These are phyloP conservation scores for Pseudonectria foliicola DNA, from an alignment of 2,329 filamentous ascomycete genomes.

Conservation along the genomic window DNA sequence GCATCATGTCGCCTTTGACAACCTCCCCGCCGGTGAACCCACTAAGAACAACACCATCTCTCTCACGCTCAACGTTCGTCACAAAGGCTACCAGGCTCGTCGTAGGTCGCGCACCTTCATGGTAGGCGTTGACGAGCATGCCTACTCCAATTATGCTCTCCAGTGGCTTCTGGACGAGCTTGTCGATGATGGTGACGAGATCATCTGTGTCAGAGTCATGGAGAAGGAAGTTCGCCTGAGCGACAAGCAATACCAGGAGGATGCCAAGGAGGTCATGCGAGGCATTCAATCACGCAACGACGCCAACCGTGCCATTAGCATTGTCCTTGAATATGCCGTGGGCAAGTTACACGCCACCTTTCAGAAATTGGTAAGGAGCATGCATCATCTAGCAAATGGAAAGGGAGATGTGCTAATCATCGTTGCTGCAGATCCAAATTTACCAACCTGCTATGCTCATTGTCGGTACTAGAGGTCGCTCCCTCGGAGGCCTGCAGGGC, in stretches of 20 bases:
- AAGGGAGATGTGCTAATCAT: constrained; percentile 3
- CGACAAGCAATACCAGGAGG: constrained; percentile 64
- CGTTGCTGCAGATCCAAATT: constrained; percentile 63
- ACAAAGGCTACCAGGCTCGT: constrained; percentile 76
- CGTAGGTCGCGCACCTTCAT: constrained; percentile 82
- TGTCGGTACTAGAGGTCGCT: constrained; percentile 80
- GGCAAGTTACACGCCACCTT: constrained; percentile 89
- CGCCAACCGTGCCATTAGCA: constrained; percentile 73
- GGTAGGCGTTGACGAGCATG: constrained; percentile 83
- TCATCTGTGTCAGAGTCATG: constrained; percentile 82
- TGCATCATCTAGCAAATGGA: no score
- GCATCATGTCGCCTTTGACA: constrained; percentile 55
- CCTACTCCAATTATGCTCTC: constrained; percentile 85
- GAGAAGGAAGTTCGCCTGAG: constrained; percentile 72
- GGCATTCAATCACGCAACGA: constrained; percentile 72
- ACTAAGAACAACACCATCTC: constrained; percentile 57
- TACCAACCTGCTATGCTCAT: constrained; percentile 89
- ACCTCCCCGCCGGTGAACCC: constrained; percentile 49
- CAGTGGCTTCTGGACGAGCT: constrained; percentile 90
- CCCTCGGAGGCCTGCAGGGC: constrained; percentile 77
- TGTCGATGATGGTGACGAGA: constrained; percentile 88
- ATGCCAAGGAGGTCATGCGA: constrained; percentile 68
- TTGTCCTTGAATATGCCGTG: constrained; percentile 80
- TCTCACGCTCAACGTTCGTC: constrained; percentile 76
- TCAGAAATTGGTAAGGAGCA: constrained; percentile 66